A percentile compares a stretch with the other conserved stretches of the same genome.
Evolutionary conservation across 148 eudicot genomes (phyloP).

Genomic region (Persicaria tinctoria): DNA sequence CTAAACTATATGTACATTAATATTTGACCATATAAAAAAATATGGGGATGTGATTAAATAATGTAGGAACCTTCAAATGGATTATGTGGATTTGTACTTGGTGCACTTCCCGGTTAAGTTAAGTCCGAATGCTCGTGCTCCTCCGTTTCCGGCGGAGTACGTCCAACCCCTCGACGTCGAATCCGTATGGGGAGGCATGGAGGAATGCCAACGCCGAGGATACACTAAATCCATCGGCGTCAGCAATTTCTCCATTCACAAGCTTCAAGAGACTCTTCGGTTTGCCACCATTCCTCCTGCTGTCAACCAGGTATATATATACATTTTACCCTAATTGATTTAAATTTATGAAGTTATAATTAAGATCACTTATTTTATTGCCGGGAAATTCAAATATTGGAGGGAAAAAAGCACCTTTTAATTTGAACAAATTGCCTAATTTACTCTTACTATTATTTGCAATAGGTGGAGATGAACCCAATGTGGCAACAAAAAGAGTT

Average conservation of each 20-base stretch:
- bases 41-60: too few species aligned
- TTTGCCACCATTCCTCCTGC: constrained; percentile 18
- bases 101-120: constrained; percentile 27
- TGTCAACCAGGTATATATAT: constrained; percentile 13
- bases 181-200: constrained; percentile 24
- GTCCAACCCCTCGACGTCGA: constrained; percentile 17
- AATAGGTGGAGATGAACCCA: constrained; percentile 29
- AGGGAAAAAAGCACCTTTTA: too few species aligned
- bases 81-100: constrained; percentile 27
- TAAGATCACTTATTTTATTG: too few species aligned
- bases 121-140: constrained; percentile 16
- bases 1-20: too few species aligned
- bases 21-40: too few species aligned
- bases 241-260: constrained; percentile 18
- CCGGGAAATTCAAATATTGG: too few species aligned
- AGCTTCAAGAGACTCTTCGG: constrained; percentile 7
- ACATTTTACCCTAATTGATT: too few species aligned
- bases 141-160: constrained; percentile 20
- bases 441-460: not conserved
- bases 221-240: constrained; percentile 19
- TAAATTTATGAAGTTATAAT: too few species aligned
- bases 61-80: constrained; percentile 27
- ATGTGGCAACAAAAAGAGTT: constrained; percentile 25
- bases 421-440: too few species aligned
- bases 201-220: constrained; percentile 17